These are phyloP conservation scores for Pontederia crassipes DNA, from an alignment of 176 grass and related monocot genomes.

Conservation along the genomic window DNA sequence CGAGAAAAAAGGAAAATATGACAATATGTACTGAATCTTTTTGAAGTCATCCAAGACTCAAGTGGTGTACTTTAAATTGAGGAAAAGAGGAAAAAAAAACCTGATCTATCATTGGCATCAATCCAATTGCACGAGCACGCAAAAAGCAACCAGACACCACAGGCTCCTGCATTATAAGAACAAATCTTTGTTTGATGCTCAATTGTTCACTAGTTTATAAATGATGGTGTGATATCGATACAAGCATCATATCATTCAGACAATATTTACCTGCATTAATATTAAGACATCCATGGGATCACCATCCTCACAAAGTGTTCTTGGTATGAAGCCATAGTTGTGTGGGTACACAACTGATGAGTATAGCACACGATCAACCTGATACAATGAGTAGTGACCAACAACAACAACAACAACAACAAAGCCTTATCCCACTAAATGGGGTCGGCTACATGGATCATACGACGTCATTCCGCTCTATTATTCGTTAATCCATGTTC, in stretches of 20 bases:
- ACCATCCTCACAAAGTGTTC: constrained; percentile 83
- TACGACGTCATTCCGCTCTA: too few relatives aligned
- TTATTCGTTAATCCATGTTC: too few relatives aligned
- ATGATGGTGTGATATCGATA: too few relatives aligned
- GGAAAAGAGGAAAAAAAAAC: constrained; percentile 9
- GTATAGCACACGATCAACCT: constrained; percentile 97
- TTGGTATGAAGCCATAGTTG: constrained; percentile 96
- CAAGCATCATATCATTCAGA: background rate
- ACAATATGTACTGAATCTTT: too few relatives aligned
- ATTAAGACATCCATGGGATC: constrained; percentile 90
- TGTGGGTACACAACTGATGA: constrained; percentile 97
- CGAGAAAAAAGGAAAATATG: too few relatives aligned
- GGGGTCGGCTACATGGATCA: too few relatives aligned
- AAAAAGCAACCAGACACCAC: constrained; percentile 85
- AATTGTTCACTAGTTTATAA: background rate
- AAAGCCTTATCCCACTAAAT: too few relatives aligned
- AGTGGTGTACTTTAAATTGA: too few relatives aligned
- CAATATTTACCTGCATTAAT: constrained; percentile 69
- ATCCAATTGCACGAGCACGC: constrained; percentile 90
- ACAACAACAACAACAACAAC: too few relatives aligned
- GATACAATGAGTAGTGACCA: constrained; percentile 12
- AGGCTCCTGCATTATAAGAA: constrained; percentile 45
- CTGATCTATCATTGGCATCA: constrained; percentile 99
- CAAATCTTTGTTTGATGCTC: background rate
- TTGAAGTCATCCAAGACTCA: too few relatives aligned